Conservation (phyloP, 257 asterid species). For the Haberlea rhodopensis region DNA sequence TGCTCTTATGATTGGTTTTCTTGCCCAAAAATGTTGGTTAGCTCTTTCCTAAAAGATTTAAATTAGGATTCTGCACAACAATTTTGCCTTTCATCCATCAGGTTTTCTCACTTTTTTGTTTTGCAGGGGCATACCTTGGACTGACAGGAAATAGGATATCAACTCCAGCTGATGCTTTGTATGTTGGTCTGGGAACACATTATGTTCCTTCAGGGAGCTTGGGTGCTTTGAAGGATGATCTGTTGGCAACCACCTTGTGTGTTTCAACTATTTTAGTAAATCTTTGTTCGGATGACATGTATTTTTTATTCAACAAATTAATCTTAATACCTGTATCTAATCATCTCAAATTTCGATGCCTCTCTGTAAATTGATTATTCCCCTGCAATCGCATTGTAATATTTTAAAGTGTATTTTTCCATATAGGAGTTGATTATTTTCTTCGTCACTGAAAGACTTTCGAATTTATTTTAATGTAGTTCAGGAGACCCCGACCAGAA, state of each 20-base stretch:
- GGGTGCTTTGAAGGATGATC: constrained; percentile 57
- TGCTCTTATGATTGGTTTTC: not conserved
- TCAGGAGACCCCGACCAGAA: constrained; percentile 80
- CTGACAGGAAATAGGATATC: constrained; percentile 87
- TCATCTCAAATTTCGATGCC: not conserved
- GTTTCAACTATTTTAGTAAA: constrained; percentile 15
- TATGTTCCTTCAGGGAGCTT: constrained; percentile 83
- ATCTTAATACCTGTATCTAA: not conserved
- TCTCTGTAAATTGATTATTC: constrained; percentile 7
- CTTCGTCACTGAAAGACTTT: not conserved
- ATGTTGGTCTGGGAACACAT: constrained; percentile 87
- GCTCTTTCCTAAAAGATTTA: not conserved
- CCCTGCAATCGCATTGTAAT: constrained; percentile 9
- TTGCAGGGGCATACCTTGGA: constrained; percentile 93
- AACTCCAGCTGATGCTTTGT: constrained; percentile 94
- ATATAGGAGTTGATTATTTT: constrained; percentile 1
- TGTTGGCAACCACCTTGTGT: constrained; percentile 67
- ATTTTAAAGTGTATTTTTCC: not conserved
- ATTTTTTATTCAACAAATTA: not conserved
- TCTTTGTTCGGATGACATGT: not conserved
- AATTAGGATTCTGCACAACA: constrained; percentile 12
- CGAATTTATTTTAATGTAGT: constrained; percentile 36
- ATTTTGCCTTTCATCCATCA: constrained; percentile 7
- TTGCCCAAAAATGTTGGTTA: not conserved
- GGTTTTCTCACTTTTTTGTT: not conserved